Conservation (phyloP, 2,329 filamentous ascomycete species). For the Cladophialophora chaetospira region DNA sequence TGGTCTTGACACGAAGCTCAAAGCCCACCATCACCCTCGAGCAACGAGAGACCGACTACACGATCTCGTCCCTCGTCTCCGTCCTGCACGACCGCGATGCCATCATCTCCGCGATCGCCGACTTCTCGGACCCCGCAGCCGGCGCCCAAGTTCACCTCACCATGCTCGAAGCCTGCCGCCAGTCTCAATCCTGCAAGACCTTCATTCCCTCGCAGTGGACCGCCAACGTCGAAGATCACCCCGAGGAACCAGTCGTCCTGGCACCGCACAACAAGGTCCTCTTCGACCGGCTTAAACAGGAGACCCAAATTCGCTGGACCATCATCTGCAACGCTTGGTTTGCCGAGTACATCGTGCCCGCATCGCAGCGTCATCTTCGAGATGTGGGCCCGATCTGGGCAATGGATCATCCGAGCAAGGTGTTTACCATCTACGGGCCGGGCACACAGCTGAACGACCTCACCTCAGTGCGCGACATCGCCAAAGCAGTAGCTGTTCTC, state of each 20-base stretch:
- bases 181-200: background rate
- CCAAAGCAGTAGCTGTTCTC: background rate
- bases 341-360: background rate
- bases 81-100: background rate
- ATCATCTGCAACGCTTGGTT: background rate
- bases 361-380: background rate
- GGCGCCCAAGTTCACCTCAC: background rate
- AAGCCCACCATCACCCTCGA: background rate
- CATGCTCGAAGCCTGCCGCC: background rate
- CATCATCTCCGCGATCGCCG: background rate
- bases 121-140: background rate
- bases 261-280: background rate
- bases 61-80: background rate
- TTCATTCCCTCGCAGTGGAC: background rate
- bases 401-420: background rate
- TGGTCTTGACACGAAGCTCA: background rate
- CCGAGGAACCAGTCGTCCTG: background rate
- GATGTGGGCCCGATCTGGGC: background rate
- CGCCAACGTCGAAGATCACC: background rate
- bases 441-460: background rate
- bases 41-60: background rate
- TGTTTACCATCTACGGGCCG: background rate
- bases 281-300: background rate
- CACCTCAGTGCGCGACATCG: background rate
- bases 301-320: background rate